Percentiles rank a stretch among this genome's conserved stretches.
phyloP scores from a whole-genome alignment of 305 asterid genomes.

The Fraxinus angustifolia region DNA sequence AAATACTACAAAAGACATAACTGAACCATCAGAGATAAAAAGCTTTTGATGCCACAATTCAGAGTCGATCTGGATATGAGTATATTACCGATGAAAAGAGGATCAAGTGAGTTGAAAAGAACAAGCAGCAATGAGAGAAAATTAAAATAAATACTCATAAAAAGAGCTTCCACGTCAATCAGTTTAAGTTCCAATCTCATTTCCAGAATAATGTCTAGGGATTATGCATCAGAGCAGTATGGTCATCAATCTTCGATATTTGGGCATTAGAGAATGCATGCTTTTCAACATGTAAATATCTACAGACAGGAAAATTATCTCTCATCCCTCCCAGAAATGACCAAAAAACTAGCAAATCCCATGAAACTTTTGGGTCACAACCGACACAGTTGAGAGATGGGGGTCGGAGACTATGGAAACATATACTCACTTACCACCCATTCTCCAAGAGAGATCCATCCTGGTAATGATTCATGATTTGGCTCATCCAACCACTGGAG shows the following conservation, averaged over 20 bases:
- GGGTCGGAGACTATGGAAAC: slow-evolving; percentile 23
- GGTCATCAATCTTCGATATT: slow-evolving; percentile 13
- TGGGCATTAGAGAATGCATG: slow-evolving; percentile 20
- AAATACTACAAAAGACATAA: neutral
- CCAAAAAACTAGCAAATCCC: slow-evolving; percentile 1
- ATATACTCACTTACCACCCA: slow-evolving; percentile 32
- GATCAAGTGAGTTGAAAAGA: slow-evolving; percentile 1
- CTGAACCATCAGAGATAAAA: slow-evolving; percentile 1
- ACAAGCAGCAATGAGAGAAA: slow-evolving; percentile 21
- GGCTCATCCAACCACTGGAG: slow-evolving; percentile 13
- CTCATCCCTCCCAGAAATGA: slow-evolving; percentile 18
- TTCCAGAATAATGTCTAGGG: neutral
- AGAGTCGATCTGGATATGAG: slow-evolving; percentile 11
- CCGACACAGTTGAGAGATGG: slow-evolving; percentile 16
- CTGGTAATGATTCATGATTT: slow-evolving; percentile 15
- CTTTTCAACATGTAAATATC: slow-evolving; percentile 42
- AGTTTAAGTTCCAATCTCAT: slow-evolving; percentile 10
- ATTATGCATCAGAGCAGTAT: slow-evolving; percentile 15
- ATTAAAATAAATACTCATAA: slow-evolving; percentile 21
- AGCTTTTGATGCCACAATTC: slow-evolving; percentile 18
- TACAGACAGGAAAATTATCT: slow-evolving; percentile 42
- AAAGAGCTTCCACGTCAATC: slow-evolving; percentile 13
- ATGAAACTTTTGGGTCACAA: neutral
- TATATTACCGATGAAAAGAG: slow-evolving; percentile 6
- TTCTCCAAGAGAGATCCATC: slow-evolving; percentile 29